Evolutionary conservation across 441 rosid species (phyloP), one percentile per base, ranked within the genome.

Genomic region (Breynia disticha): DNA sequence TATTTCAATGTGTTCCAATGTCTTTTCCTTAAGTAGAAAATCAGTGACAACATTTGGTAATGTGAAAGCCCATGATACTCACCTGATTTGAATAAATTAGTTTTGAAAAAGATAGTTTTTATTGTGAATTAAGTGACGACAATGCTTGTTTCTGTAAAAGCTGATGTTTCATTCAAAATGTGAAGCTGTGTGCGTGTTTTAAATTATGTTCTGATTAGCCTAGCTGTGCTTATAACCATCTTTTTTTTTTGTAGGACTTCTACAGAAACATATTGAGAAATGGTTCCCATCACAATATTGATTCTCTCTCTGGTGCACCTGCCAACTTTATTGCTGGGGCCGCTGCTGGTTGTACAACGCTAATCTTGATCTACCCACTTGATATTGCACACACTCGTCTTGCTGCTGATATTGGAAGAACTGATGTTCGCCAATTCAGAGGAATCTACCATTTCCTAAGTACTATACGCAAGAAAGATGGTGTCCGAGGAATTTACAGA

Each of bases 351-450:
- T 90, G 98, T 45, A 75, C 90, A 22, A 79, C 98, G 42, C 67
- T 87, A 69, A 68, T 87, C 54, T 57, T 91, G 35, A 86, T 87
- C 58, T 90, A 90, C 77, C 96, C 95, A n/a, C 94, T 88, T 11
- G 98, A 87, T 52, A 88, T 87, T 3, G 89, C 98, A 1, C 96
- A 86, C 67, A 91, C 96, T n/a, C 96, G 91, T 50, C 82, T 88
- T 50, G 95, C 97, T 28, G 95, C 97, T n/a, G 98, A 91, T 46
- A 71, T 88, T 32, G 97, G 96, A 24, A 82, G 77, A 63, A 69
- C 76, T 4, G 89, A 82, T 14, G 79, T 60, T 65, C 96, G 95
- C 7, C 96, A 87, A 47, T 91, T 87, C 48, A 67, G 66, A 62
- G 96, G 98, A 22, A 79, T 87, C 52, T 76, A 55, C 76, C 96